phyloP scores from a whole-genome alignment of 129 eudicot species.

The Lactuca saligna region DNA sequence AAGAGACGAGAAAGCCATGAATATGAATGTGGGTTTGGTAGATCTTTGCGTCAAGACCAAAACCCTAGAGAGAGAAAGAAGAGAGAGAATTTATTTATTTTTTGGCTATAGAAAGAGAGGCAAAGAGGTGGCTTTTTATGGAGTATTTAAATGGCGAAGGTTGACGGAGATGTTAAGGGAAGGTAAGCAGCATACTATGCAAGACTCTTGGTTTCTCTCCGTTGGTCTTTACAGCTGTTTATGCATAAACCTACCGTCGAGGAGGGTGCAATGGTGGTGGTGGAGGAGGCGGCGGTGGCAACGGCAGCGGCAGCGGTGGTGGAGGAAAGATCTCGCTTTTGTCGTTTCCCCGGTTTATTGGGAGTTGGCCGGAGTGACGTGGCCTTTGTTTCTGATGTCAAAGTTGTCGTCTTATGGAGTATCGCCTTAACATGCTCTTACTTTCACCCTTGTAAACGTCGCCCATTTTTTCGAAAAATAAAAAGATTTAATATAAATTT shows the following conservation, averaged over 20 bases:
- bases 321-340: conserved; percentile 13
- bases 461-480: conserved; percentile 7
- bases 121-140: conserved; percentile 1
- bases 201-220: neutral
- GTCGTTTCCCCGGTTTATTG: conserved; percentile 2
- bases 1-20: conserved; percentile 54
- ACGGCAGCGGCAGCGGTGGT: neutral
- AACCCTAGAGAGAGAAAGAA: conserved; percentile 32
- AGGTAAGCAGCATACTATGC: conserved; percentile 5
- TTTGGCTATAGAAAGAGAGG: conserved; percentile 11
- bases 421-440: conserved; percentile 10
- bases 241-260: neutral
- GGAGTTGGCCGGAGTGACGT: conserved; percentile 17
- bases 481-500: too few relatives aligned
- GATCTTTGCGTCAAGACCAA: neutral
- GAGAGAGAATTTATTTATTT: neutral
- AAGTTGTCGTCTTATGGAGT: conserved; percentile 19
- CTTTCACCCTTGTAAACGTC: conserved; percentile 20
- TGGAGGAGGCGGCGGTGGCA: neutral
- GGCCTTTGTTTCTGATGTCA: conserved; percentile 34
- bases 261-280: neutral
- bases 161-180: conserved; percentile 45
- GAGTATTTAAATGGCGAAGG: conserved; percentile 36
- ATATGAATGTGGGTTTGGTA: neutral
- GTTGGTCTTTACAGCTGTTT: conserved; percentile 20